These are phyloP conservation scores for Camellia japonica DNA, from an alignment of 148 eudicot genomes.

Conservation along the genomic window DNA sequence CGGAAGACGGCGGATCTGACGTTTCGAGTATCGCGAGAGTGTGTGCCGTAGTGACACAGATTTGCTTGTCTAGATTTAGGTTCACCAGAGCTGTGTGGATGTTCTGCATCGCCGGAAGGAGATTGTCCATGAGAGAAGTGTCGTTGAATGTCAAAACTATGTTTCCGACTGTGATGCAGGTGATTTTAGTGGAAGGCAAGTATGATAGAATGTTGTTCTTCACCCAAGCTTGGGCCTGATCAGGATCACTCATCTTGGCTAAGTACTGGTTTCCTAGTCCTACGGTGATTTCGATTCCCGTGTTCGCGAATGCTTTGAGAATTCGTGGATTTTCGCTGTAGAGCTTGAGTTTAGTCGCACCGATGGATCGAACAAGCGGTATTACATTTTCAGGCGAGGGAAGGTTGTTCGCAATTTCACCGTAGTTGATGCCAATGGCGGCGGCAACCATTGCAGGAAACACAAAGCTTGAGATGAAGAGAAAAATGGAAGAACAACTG, in stretches of 20 bases:
- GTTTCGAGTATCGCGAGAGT: conserved; percentile 24
- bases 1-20: too few species aligned
- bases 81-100: conserved; percentile 20
- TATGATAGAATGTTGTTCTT: conserved; percentile 45
- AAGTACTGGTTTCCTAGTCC: conserved; percentile 45
- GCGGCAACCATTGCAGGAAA: too few species aligned
- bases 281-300: conserved; percentile 44
- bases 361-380: too few species aligned
- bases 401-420: too few species aligned
- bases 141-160: conserved; percentile 63
- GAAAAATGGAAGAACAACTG: too few species aligned
- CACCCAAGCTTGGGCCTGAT: conserved; percentile 54
- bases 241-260: conserved; percentile 41
- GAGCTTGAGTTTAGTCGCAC: too few species aligned
- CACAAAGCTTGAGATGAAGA: too few species aligned
- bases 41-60: conserved; percentile 65
- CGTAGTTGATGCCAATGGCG: too few species aligned
- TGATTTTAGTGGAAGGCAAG: conserved; percentile 61
- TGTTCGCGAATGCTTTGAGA: too few species aligned
- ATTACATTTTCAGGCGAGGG: too few species aligned
- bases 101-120: conserved; percentile 65
- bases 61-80: conserved; percentile 36
- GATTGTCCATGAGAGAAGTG: conserved; percentile 30
- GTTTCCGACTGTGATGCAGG: conserved; percentile 60
- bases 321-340: too few species aligned